A percentile compares a stretch with the other conserved stretches of the same genome.
phyloP scores from a whole-genome alignment of 2,329 filamentous ascomycete species.

The Tolypocladium amazonense region DNA sequence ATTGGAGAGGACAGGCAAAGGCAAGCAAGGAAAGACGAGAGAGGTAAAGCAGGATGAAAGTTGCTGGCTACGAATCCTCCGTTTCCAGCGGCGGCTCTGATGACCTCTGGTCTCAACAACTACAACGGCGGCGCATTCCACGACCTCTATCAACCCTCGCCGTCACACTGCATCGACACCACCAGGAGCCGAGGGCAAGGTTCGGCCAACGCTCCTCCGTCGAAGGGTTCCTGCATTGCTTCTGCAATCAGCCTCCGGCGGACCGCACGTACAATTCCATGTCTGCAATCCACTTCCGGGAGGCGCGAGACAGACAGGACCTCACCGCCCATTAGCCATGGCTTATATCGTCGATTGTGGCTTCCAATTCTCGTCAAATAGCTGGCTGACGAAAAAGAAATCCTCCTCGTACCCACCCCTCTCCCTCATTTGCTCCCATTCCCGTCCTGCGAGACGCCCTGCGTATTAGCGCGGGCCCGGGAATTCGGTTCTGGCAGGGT shows the following conservation, averaged over 20 bases:
- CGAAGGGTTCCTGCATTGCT: neutral
- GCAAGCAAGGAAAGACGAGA: neutral
- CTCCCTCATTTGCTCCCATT: conserved; percentile 36
- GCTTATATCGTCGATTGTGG: conserved; percentile 17
- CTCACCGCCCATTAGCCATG: conserved; percentile 1
- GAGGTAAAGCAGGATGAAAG: neutral
- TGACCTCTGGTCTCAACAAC: neutral
- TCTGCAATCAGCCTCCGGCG: neutral
- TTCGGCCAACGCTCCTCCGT: neutral
- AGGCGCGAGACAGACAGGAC: neutral
- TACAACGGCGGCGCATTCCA: too few species aligned
- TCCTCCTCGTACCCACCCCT: conserved; percentile 40
- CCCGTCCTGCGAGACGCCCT: conserved; percentile 14
- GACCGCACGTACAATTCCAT: neutral
- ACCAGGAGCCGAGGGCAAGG: neutral
- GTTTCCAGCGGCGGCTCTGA: neutral
- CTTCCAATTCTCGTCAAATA: conserved; percentile 46
- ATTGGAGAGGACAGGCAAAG: neutral
- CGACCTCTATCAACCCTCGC: neutral
- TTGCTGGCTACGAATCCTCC: neutral
- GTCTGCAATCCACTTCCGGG: neutral
- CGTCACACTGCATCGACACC: neutral
- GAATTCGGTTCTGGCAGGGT: conserved; percentile 8
- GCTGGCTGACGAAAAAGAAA: conserved; percentile 49
- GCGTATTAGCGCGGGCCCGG: conserved; percentile 15